Evolutionary conservation across 75 land plant species (phyloP), one percentile per base, ranked within the genome.

Genomic region (Pseudotsuga menziesii): DNA sequence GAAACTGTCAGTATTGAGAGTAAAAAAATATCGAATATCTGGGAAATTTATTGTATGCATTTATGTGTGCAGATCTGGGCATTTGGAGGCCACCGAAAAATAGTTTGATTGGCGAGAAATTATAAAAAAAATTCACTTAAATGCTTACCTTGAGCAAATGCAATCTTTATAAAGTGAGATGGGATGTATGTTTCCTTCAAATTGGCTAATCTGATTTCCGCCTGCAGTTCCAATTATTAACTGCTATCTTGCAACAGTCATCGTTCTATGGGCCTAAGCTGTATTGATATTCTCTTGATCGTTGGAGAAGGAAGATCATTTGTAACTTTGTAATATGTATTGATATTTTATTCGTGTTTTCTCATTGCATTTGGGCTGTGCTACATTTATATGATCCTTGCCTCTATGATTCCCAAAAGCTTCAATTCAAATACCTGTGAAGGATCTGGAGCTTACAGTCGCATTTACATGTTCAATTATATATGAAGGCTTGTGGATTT

Each of bases 1-100:
- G 26, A 60, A 61, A 54, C 27, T 22, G 26, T 59, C 29, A 25
- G 27, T 75, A 19, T 52, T 74, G 44, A 29, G n/a, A 77, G 39
- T 80, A 8, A 60, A 19, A 26, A 12, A 20, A 36, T 39, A 36
- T 77, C 36, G 14, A 67, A 35, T 36, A 29, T 55, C 19, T n/a
- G 20, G 8, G 63, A 4, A 15, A 23, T 23, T 64, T 29, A 20
- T 19, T 67, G 23, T 72, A 56, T 16, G 58, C 54, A 64, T 56
- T 57, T 20, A 4, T 12, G 22, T 55, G 56, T 57, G 61, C 85
- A 83, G 88, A 83, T 86, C 58, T 86, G 88, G 88, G 88, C 88
- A 60, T 86, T 86, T 71, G 79, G 82, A 62, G 88, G 88, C 29
- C 82, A 80, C 29, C 77, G 88, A 41, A 86, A 56, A 41, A 79